Percentiles rank a stretch among this genome's conserved stretches.
phyloP scores from a whole-genome alignment of 192 early-diverging fungal species.

The Chytriomyces confervae region DNA sequence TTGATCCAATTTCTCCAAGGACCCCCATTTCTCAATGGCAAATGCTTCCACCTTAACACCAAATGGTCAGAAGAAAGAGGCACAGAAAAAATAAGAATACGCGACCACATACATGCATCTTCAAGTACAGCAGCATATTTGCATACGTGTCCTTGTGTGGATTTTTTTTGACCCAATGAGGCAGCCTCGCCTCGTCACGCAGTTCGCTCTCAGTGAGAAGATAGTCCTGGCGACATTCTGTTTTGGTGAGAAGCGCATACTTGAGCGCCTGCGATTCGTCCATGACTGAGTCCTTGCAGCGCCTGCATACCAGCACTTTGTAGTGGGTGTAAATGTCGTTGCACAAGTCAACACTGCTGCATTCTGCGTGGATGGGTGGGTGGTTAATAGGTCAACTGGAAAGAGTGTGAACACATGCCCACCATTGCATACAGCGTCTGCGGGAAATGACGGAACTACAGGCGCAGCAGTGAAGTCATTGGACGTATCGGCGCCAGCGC shows the following conservation, averaged over 20 bases:
- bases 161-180: slow-evolving; percentile 87
- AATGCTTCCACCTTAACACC: slow-evolving; percentile 78
- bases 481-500: not conserved
- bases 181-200: slow-evolving; percentile 76
- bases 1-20: slow-evolving; percentile 79
- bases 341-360: slow-evolving; percentile 85
- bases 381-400: not conserved
- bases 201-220: slow-evolving; percentile 94
- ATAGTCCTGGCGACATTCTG: slow-evolving; percentile 89
- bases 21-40: slow-evolving; percentile 93
- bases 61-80: not conserved
- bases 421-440: slow-evolving; percentile 66
- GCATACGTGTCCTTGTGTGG: slow-evolving; percentile 95
- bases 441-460: not conserved
- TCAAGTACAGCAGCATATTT: slow-evolving; percentile 94
- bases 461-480: slow-evolving; percentile 36
- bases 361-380: slow-evolving; percentile 55
- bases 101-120: slow-evolving; percentile 64
- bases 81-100: not conserved
- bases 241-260: slow-evolving; percentile 94
- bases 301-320: slow-evolving; percentile 73
- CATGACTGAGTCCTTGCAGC: slow-evolving; percentile 73
- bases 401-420: not conserved
- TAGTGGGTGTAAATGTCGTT: slow-evolving; percentile 74
- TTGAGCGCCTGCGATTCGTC: slow-evolving; percentile 59